phyloP scores from a whole-genome alignment of 768 basidiomycete species.

The Mycena olivaceomarginata region DNA sequence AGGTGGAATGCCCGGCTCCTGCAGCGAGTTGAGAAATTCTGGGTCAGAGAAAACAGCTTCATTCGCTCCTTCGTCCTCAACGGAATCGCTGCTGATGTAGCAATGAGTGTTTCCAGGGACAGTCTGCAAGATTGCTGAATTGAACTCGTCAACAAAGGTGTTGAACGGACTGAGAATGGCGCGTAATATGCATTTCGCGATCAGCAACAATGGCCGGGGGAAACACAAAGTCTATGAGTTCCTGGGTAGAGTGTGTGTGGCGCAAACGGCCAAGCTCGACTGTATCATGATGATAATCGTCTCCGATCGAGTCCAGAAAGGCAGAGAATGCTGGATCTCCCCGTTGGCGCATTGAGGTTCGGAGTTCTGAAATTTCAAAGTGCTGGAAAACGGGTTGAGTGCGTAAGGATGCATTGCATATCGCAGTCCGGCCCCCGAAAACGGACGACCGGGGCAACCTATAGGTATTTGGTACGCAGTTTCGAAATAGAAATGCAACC shows the following conservation, averaged over 20 bases:
- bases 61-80: background rate
- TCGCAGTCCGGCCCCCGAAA: background rate
- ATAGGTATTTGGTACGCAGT: no score
- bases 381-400: background rate
- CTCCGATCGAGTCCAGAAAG: background rate
- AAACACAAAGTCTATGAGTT: background rate
- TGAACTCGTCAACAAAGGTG: no score
- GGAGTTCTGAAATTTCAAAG: background rate
- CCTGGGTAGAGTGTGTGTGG: background rate
- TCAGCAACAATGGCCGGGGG: no score
- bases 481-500: no score
- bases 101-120: background rate
- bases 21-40: background rate
- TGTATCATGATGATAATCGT: background rate
- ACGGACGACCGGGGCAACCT: background rate
- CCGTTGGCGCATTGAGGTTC: background rate
- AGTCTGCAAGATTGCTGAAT: background rate
- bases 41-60: no score
- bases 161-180: no score
- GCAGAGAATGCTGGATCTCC: background rate
- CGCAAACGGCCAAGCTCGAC: background rate
- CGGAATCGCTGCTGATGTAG: background rate
- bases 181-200: no score
- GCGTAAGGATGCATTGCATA: background rate
- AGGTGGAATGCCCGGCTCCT: background rate